Percentiles rank a stretch among this genome's conserved stretches.
phyloP scores from a whole-genome alignment of 192 early-diverging fungal species.

The Mortierella antarctica region DNA sequence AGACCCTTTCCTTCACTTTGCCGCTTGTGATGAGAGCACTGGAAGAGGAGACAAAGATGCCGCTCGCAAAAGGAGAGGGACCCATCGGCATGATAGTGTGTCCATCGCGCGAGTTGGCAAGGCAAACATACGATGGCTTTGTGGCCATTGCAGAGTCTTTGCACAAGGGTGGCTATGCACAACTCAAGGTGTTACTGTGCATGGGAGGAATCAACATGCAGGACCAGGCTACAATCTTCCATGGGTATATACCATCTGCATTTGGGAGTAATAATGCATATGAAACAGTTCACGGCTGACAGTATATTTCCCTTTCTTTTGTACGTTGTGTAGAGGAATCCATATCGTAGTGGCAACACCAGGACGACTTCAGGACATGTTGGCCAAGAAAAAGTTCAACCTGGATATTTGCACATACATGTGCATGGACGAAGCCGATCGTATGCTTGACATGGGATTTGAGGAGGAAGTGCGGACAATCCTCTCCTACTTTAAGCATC shows the following conservation, averaged over 20 bases:
- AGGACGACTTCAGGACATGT: slow-evolving; percentile 93
- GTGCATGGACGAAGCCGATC: slow-evolving; percentile 98
- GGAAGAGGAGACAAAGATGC: slow-evolving; percentile 89
- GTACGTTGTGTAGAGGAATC: slow-evolving; percentile 66
- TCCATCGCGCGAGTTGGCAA: slow-evolving; percentile 97
- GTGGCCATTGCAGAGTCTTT: slow-evolving; percentile 71
- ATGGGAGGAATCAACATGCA: slow-evolving; percentile 96
- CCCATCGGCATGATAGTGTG: slow-evolving; percentile 95
- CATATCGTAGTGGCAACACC: slow-evolving; percentile 98
- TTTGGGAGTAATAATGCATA: not conserved
- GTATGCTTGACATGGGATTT: slow-evolving; percentile 99
- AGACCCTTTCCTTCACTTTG: slow-evolving; percentile 94
- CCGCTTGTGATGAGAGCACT: slow-evolving; percentile 94
- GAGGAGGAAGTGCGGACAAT: slow-evolving; percentile 97
- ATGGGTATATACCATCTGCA: slow-evolving; percentile 53
- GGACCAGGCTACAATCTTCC: slow-evolving; percentile 81
- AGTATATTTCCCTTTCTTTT: not conserved
- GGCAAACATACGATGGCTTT: slow-evolving; percentile 93
- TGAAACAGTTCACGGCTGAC: not conserved
- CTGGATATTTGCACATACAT: slow-evolving; percentile 89
- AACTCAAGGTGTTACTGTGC: slow-evolving; percentile 83
- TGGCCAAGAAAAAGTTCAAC: slow-evolving; percentile 88
- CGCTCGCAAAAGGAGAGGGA: slow-evolving; percentile 86
- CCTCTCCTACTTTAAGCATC: slow-evolving; percentile 94
- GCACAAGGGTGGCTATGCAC: slow-evolving; percentile 71